These are phyloP conservation scores for Solanum ossicruentum DNA, from an alignment of 257 asterid genomes.

Conservation along the genomic window DNA sequence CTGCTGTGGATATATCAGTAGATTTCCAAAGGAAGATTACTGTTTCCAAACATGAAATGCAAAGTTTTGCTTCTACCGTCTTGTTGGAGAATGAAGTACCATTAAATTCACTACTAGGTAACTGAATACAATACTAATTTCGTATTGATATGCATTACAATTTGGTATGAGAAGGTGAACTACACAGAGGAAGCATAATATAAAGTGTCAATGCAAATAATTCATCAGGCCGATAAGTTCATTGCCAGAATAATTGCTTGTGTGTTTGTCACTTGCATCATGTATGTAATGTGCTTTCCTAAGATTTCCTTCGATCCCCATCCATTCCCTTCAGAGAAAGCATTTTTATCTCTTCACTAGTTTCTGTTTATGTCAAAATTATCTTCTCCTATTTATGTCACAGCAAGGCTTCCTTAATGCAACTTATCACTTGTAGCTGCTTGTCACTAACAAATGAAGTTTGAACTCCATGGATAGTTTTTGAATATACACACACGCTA, in stretches of 20 bases:
- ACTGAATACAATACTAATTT: constrained; percentile 2
- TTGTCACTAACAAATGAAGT: background rate
- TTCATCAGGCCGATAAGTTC: background rate
- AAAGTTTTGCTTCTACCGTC: constrained; percentile 18
- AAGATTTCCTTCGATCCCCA: background rate
- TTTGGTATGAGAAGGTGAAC: background rate
- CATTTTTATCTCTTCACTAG: background rate
- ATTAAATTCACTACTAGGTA: constrained; percentile 43
- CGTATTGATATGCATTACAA: background rate
- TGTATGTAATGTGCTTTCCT: background rate
- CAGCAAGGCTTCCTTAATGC: background rate
- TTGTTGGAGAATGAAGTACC: constrained; percentile 23
- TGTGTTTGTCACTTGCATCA: background rate
- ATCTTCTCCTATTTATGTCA: background rate
- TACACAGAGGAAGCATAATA: background rate
- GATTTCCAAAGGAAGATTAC: constrained; percentile 85
- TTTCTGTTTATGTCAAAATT: background rate
- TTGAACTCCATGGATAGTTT: background rate
- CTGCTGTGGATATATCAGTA: constrained; percentile 13
- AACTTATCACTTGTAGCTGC: background rate
- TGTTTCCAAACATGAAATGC: constrained; percentile 47
- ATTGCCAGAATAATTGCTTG: background rate
- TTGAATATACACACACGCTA: background rate
- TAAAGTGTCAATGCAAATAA: background rate
- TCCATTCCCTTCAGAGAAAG: background rate